phyloP scores from a whole-genome alignment of 2,329 filamentous ascomycete genomes.

The Biscogniauxia mediterranea region DNA sequence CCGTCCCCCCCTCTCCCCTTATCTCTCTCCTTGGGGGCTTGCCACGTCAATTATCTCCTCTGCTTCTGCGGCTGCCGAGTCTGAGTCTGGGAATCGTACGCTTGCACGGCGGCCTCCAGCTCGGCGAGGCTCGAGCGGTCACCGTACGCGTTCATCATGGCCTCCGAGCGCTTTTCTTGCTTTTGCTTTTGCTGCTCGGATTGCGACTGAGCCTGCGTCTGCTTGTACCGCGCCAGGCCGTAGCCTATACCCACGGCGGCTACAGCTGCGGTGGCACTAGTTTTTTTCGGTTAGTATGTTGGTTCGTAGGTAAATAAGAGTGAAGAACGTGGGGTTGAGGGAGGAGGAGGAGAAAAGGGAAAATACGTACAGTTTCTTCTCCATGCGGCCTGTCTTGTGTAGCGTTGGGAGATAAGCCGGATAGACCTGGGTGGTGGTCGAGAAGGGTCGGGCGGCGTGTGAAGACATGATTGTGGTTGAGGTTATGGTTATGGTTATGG shows the following conservation, averaged over 20 bases:
- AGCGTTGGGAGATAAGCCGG: slow-evolving; percentile 30
- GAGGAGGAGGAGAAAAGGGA: too few species aligned
- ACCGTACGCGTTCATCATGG: slow-evolving; percentile 49
- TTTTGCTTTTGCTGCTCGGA: slow-evolving; percentile 24
- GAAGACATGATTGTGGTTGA: slow-evolving; percentile 9
- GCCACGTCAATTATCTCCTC: slow-evolving; percentile 11
- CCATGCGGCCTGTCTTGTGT: slow-evolving; percentile 27
- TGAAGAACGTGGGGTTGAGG: too few species aligned
- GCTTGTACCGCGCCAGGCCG: slow-evolving; percentile 30
- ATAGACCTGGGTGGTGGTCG: slow-evolving; percentile 29
- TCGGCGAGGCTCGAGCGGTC: slow-evolving; percentile 48
- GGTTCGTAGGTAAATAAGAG: too few species aligned
- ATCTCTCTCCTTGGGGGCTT: slow-evolving; percentile 7
- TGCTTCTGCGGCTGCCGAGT: too few species aligned
- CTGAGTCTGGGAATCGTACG: slow-evolving; percentile 40
- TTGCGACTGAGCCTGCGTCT: slow-evolving; percentile 18
- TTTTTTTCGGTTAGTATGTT: too few species aligned
- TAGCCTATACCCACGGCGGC: slow-evolving; percentile 35
- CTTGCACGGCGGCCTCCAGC: slow-evolving; percentile 47
- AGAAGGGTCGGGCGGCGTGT: slow-evolving; percentile 24
- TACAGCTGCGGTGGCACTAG: slow-evolving; percentile 32
- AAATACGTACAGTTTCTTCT: slow-evolving; percentile 25
- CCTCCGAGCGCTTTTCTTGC: slow-evolving; percentile 32
- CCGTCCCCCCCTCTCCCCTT: too few species aligned
- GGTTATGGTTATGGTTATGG: too few species aligned